Evolutionary conservation across 1,284 basidiomycete genomes (phyloP), one percentile per base, ranked within the genome.

Genomic region (Limonomyces culmigenus): DNA sequence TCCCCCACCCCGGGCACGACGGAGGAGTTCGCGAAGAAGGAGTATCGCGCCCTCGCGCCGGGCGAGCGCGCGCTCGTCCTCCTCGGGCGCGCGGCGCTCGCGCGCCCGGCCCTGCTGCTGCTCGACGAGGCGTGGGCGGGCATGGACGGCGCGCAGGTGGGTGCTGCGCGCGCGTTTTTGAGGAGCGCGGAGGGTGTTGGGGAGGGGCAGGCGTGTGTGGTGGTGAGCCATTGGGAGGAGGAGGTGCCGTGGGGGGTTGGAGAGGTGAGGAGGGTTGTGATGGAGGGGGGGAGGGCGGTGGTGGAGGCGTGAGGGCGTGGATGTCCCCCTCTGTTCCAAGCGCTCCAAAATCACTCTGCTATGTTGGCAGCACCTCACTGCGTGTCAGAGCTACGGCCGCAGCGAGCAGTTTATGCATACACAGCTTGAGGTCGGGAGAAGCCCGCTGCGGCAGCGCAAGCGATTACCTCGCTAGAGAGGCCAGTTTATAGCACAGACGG

Each of bases 71-170:
- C 74, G 27, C 54, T 91, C 21, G 70, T 86, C 11, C 57, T 95
- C 19, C 63, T 95, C 34, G 74, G 92, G 63, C 71, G 91, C 10
- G 85, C 89, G 13, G 59, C 93, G 19, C 85, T 91, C 0, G 67
- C 64, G 33, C 62, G 53, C 29, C 70, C 84, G 2, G 66, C 65
- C 31, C 48, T 96, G 25, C 60, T 95, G 8, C 62, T 95, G 10
- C 58, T 95, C 25, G 91, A 96, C 48, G 91, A 96, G 51, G 83
- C 79, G 10, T 88, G 85, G 68, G 74, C 81, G 19, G 89, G 88
- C 19, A 89, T 95, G 83, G 80, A 85, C 47, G 74, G 74, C 38
- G 56, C 53, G 6, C 84, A 86, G 69, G 70, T 91, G 33, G 55
- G 53, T 11, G 67, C 65, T 31, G 79, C 75, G 32, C 61, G 69